Base-by-base conservation (phyloP, 495 filamentous ascomycete genomes). In the Bombardia bombarda region DNA sequence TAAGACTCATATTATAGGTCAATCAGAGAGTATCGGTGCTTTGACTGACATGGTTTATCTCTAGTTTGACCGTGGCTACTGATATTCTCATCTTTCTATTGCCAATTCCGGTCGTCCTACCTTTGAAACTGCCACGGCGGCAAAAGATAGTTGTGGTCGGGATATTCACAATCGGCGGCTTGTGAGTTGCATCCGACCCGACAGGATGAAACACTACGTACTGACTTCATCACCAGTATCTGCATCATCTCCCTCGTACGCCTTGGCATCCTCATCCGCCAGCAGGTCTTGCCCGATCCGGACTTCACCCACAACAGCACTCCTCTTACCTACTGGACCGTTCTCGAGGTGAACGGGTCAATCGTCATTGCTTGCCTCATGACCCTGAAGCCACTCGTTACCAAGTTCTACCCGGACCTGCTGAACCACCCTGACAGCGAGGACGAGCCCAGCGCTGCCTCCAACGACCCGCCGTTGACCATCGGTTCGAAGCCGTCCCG, bases 31-130 rank as follows among this genome's bases (percentile, higher is more conserved):
- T 18, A 28, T 18, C 21, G 14, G 17, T 20, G 20, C 10, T 21
- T 33, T 45, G 19, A 40, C 35, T 22, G n/a, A 9, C 24, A 5
- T 21, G 33, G 36, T 19, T 28, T 21, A 10, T 3, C 32, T 17
- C 20, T 32, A 58, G 56, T 8, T 51, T 72, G 17, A 65, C 69
- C 30, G 69, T 77, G n/a, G 35, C 59, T 3, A 72, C 68, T 32
- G 75, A 79, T 57, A 31, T 73, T 2, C 22, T 73, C 7, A 63
- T 69, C 13, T 61, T 68, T 38, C 4, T 61, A 30, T 41, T 71
- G 1, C 69, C 68, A 0, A 50, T 71, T 9, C 61, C 60, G 0
- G 46, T 65, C 12, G 57, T 71, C 17, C 39, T 49, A 5, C 50
- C 47, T 0, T 41, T 72, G n/a, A 59, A 52, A 4, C 57, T 68